These are phyloP conservation scores for Chamaecrista fasciculata DNA, from an alignment of 306 rosid genomes.

Conservation along the genomic window DNA sequence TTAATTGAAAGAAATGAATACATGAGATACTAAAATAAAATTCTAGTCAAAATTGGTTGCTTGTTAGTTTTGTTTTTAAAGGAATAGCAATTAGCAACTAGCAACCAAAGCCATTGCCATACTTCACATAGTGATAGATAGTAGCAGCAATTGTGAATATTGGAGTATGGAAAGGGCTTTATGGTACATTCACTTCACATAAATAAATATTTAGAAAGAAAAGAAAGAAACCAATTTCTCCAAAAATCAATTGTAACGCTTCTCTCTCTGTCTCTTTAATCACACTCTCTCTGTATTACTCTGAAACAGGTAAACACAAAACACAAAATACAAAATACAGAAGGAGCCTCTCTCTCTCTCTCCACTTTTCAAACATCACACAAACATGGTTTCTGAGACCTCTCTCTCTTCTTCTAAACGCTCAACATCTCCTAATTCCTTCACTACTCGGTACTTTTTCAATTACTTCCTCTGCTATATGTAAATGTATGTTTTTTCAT, in stretches of 20 bases:
- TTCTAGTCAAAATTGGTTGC: too few species aligned
- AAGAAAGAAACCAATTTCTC: constrained; percentile 17
- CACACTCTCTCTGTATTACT: constrained; percentile 37
- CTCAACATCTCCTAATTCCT: constrained; percentile 67
- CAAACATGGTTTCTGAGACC: constrained; percentile 61
- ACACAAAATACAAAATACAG: too few species aligned
- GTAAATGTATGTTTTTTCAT: neutral
- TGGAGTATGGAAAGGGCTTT: constrained; percentile 27
- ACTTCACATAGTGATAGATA: too few species aligned
- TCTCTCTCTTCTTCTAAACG: constrained; percentile 51
- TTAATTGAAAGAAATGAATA: too few species aligned
- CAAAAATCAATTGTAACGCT: constrained; percentile 25
- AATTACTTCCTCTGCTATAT: too few species aligned
- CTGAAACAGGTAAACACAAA: neutral
- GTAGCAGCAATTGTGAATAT: constrained; percentile 25
- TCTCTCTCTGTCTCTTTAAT: constrained; percentile 24
- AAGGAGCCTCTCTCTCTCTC: constrained; percentile 20
- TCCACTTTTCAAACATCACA: neutral
- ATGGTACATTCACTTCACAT: constrained; percentile 28
- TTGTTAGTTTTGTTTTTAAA: too few species aligned
- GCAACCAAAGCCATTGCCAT: too few species aligned
- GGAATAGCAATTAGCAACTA: too few species aligned
- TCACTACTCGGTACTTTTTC: constrained; percentile 66
- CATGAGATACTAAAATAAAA: too few species aligned
- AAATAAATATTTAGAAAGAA: too few species aligned